Conservation (phyloP, 768 basidiomycete species). For the Boletus bicolor region DNA sequence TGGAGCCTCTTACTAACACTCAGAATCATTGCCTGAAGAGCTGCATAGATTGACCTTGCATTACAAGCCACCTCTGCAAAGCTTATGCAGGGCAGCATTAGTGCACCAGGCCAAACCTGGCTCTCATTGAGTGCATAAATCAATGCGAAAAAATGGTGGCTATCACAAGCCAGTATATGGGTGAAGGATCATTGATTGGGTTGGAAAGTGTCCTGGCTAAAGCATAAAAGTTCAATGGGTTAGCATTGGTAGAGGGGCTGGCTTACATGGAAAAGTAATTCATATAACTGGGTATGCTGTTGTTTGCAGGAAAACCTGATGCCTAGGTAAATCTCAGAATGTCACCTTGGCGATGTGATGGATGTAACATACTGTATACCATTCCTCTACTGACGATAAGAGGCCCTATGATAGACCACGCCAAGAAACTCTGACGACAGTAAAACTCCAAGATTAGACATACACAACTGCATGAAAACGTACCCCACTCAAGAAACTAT, state of each 20-base stretch:
- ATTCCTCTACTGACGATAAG: constrained; percentile 37
- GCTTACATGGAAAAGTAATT: background rate
- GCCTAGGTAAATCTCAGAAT: background rate
- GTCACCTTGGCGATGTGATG: background rate
- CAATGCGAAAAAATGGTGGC: background rate
- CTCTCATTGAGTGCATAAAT: background rate
- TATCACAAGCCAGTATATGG: background rate
- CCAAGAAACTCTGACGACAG: constrained; percentile 44
- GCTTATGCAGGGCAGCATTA: background rate
- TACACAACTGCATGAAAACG: constrained; percentile 15
- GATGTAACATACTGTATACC: background rate
- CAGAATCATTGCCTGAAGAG: background rate
- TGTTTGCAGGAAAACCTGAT: background rate
- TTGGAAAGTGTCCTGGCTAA: background rate
- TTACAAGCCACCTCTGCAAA: background rate
- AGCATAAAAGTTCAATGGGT: background rate
- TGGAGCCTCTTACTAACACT: background rate
- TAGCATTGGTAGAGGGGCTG: background rate
- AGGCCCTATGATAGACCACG: constrained; percentile 64
- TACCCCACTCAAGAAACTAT: constrained; percentile 48
- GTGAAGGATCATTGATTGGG: background rate
- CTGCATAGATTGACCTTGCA: background rate
- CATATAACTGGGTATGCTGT: background rate
- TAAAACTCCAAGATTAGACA: background rate
- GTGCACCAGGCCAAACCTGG: background rate